Evolutionary conservation across 2,329 filamentous ascomycete species (phyloP).

Genomic region (Microascus cirrosus): DNA sequence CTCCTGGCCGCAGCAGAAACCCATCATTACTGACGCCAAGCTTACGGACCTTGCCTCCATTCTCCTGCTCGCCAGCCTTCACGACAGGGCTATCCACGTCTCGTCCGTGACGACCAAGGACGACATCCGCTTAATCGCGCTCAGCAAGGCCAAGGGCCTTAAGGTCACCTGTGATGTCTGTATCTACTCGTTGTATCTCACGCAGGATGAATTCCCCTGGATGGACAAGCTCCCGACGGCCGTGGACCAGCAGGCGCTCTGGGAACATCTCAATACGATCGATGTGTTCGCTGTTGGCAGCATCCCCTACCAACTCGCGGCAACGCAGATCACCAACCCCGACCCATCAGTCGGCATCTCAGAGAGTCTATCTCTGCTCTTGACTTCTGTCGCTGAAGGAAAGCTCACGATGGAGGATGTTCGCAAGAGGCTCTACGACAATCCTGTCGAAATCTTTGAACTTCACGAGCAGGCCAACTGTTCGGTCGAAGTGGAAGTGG

Average conservation of each 20-base stretch:
- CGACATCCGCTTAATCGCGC: slow-evolving; percentile 64
- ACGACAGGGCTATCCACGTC: slow-evolving; percentile 68
- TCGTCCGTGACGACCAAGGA: slow-evolving; percentile 73
- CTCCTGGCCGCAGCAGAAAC: slow-evolving; percentile 66
- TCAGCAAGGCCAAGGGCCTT: slow-evolving; percentile 72
- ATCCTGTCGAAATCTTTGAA: slow-evolving; percentile 72
- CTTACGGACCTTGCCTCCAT: slow-evolving; percentile 73
- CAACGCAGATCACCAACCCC: slow-evolving; percentile 36
- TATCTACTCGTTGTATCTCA: slow-evolving; percentile 69
- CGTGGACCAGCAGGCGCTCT: slow-evolving; percentile 61
- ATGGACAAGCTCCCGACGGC: slow-evolving; percentile 55
- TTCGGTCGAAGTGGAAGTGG: slow-evolving; percentile 64
- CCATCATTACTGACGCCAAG: slow-evolving; percentile 72
- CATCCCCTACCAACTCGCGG: slow-evolving; percentile 64
- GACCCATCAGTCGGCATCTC: slow-evolving; percentile 57
- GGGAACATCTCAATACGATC: slow-evolving; percentile 61
- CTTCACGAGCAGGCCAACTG: slow-evolving; percentile 69
- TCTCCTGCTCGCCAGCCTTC: slow-evolving; percentile 64
- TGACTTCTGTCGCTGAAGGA: slow-evolving; percentile 66
- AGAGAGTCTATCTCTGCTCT: slow-evolving; percentile 61
- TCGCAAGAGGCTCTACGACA: slow-evolving; percentile 60
- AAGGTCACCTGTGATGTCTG: slow-evolving; percentile 74
- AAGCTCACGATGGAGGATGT: slow-evolving; percentile 65
- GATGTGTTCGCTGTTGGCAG: slow-evolving; percentile 74
- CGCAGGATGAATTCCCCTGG: slow-evolving; percentile 57